Percentiles rank a stretch among this genome's conserved stretches.
Evolutionary conservation across 495 filamentous ascomycete genomes (phyloP).

Genomic region (Penicillium samsonianum): DNA sequence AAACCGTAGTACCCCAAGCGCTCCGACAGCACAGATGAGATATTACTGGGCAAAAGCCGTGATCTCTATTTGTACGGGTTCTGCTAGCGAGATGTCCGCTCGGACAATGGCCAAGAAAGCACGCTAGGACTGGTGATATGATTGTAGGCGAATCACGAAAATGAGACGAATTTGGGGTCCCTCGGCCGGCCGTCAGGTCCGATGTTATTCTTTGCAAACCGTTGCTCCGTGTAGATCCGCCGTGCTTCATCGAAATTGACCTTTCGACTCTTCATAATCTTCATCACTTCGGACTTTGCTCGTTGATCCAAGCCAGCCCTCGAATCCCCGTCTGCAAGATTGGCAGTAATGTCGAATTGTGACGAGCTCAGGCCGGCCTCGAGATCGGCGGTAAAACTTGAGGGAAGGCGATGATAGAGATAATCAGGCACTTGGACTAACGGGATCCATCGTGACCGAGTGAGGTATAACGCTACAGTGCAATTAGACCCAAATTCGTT

Average conservation of each 20-base stretch:
- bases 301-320: slow-evolving; percentile 76
- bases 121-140: background rate
- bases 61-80: background rate
- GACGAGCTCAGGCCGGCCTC: slow-evolving; percentile 81
- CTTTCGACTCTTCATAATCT: slow-evolving; percentile 79
- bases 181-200: slow-evolving; percentile 82
- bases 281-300: slow-evolving; percentile 76
- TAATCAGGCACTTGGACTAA: slow-evolving; percentile 59
- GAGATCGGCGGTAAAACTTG: slow-evolving; percentile 74
- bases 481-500: slow-evolving; percentile 16
- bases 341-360: slow-evolving; percentile 77
- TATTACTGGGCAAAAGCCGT: background rate
- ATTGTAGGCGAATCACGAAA: slow-evolving; percentile 57
- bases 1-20: background rate
- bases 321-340: slow-evolving; percentile 73
- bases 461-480: slow-evolving; percentile 70
- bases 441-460: slow-evolving; percentile 73
- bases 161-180: slow-evolving; percentile 94
- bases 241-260: slow-evolving; percentile 91
- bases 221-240: slow-evolving; percentile 76
- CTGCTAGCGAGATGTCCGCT: background rate
- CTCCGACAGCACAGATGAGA: background rate
- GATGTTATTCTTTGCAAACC: slow-evolving; percentile 84
- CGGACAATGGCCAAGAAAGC: background rate
- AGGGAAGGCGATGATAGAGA: slow-evolving; percentile 72